Evolutionary conservation across 352 stramenopile genomes (phyloP).

Genomic region (Globisporangium polare): DNA sequence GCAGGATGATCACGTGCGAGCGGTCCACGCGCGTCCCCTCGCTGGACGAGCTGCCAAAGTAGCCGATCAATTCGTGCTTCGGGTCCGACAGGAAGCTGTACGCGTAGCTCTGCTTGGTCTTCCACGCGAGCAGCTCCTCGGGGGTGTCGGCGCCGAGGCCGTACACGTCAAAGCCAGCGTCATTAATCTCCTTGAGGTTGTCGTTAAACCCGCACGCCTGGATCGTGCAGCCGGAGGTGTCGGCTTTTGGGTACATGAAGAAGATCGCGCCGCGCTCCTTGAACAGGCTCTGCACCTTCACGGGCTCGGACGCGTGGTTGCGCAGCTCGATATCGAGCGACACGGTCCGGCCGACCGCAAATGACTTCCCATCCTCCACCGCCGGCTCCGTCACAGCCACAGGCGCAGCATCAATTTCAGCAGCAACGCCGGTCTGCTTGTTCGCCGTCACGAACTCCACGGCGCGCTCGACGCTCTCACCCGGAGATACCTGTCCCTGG

Average conservation of each 20-base stretch:
- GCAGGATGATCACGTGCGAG: constrained; percentile 82
- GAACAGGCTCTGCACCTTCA: constrained; percentile 70
- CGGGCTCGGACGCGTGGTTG: constrained; percentile 51
- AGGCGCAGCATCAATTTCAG: not conserved
- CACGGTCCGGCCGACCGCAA: constrained; percentile 44
- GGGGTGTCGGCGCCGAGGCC: constrained; percentile 72
- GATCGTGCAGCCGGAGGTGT: constrained; percentile 80
- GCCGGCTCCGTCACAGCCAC: not conserved
- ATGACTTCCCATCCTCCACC: constrained; percentile 11
- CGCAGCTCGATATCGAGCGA: constrained; percentile 63
- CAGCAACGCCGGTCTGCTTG: constrained; percentile 22
- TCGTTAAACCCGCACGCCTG: constrained; percentile 86
- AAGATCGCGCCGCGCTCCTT: constrained; percentile 76
- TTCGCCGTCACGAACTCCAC: constrained; percentile 64
- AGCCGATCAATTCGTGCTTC: constrained; percentile 67
- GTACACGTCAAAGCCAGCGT: constrained; percentile 77
- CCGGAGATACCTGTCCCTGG: constrained; percentile 69
- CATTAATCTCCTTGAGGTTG: constrained; percentile 70
- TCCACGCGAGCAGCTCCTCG: constrained; percentile 67
- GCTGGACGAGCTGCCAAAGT: constrained; percentile 75
- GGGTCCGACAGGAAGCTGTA: constrained; percentile 83
- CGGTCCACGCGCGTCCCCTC: constrained; percentile 61
- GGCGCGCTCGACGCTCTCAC: constrained; percentile 66
- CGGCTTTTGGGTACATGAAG: constrained; percentile 88
- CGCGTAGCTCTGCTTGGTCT: constrained; percentile 71